Evolutionary conservation across 805 yeast genomes (phyloP).

Genomic region (Lipomyces chichibuensis): DNA sequence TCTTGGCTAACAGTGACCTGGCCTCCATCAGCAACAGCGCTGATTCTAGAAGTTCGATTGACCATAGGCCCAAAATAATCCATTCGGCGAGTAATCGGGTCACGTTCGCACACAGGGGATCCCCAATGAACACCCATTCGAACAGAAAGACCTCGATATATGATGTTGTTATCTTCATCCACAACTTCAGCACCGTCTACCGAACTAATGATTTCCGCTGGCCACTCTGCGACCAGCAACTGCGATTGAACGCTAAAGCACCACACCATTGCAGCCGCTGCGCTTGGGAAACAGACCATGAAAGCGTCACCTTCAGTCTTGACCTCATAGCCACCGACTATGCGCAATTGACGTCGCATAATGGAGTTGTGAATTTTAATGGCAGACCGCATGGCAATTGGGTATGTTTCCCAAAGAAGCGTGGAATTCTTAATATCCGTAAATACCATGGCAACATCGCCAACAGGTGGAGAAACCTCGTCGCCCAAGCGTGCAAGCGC

Average conservation of each 20-base stretch:
- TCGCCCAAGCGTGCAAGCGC: constrained; percentile 36
- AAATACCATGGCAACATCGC: constrained; percentile 92
- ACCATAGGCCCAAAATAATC: constrained; percentile 99
- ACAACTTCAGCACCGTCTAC: constrained; percentile 81
- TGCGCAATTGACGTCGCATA: constrained; percentile 90
- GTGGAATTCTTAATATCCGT: constrained; percentile 97
- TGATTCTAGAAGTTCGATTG: constrained; percentile 88
- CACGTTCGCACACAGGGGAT: constrained; percentile 91
- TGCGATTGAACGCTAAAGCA: constrained; percentile 91
- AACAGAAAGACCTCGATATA: constrained; percentile 88
- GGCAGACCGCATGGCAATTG: constrained; percentile 94
- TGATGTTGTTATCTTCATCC: constrained; percentile 59
- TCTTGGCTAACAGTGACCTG: constrained; percentile 87
- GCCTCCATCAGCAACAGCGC: constrained; percentile 98
- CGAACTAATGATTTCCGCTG: constrained; percentile 81
- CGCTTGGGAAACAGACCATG: constrained; percentile 95
- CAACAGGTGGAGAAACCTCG: constrained; percentile 93
- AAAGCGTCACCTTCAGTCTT: constrained; percentile 99
- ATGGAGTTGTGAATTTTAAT: constrained; percentile 90
- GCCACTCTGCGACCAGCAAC: constrained; percentile 88
- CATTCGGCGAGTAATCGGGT: constrained; percentile 94
- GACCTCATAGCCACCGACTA: constrained; percentile 96
- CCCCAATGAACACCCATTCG: constrained; percentile 99
- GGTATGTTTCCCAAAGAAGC: constrained; percentile 86
- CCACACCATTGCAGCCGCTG: constrained; percentile 89